A percentile compares a stretch with the other conserved stretches of the same genome.
Conservation (phyloP, 2,329 filamentous ascomycete genomes). For the Endothia cerciana region DNA sequence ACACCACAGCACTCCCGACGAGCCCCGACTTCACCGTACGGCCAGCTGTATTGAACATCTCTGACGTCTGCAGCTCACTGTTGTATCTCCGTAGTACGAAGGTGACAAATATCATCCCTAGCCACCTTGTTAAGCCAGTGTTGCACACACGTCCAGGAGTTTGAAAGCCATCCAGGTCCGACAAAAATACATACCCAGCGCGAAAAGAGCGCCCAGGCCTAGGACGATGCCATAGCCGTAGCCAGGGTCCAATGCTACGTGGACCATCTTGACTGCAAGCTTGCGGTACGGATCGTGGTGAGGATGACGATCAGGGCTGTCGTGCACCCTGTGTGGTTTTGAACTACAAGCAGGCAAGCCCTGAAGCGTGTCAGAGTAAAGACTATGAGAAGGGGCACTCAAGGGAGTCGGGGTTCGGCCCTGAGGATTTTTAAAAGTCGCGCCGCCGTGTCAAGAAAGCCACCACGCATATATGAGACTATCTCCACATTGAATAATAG, state of each 20-base stretch:
- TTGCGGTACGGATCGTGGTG: neutral
- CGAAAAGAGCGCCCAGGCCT: slow-evolving; percentile 74
- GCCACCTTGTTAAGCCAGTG: neutral
- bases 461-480: neutral
- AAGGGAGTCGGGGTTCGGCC: no score
- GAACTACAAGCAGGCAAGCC: neutral
- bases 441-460: neutral
- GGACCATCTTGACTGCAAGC: slow-evolving; percentile 31
- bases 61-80: slow-evolving; percentile 79
- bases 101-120: slow-evolving; percentile 45
- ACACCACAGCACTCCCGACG: slow-evolving; percentile 87
- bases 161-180: neutral
- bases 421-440: neutral
- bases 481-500: neutral
- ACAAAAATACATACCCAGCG: slow-evolving; percentile 53
- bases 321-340: no score
- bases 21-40: slow-evolving; percentile 87
- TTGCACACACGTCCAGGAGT: neutral
- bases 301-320: neutral
- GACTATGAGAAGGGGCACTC: neutral
- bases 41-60: slow-evolving; percentile 90
- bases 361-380: neutral
- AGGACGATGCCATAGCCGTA: slow-evolving; percentile 80
- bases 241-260: slow-evolving; percentile 56
- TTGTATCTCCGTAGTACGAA: slow-evolving; percentile 46